Base-by-base conservation (phyloP, 2,329 filamentous ascomycete species). In the Thelonectria blattea region DNA sequence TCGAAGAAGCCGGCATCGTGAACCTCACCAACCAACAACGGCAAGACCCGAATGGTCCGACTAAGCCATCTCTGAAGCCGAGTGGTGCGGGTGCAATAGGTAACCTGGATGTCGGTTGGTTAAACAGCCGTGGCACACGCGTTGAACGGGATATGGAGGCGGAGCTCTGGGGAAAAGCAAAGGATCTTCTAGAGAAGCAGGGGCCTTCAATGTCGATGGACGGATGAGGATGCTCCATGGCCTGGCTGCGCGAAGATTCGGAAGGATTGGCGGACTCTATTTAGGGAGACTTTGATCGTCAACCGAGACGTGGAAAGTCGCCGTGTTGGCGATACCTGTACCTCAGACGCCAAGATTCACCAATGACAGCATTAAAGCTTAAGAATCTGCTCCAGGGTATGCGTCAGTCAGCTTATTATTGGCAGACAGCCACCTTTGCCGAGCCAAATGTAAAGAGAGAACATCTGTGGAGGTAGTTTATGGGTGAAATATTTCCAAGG, bases 51-150 rank as follows among this genome's bases (percentile, higher is more conserved):
- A 72, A 67, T 8, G 68, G 67, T 1, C 73, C 81, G 4, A 77
- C 82, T 22, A 75, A 74, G 45, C 73, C 77, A 12, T 79, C 80
- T 10, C 67, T 86, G 65, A 78, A 86, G 72, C 81, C 87, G 41
- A 79, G 85, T 46, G 85, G 82, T 41, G 76, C 80, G 58, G 85
- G 81, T 20, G 81, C 80, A 68, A 83, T 87, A 34, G 85, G 84
- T 10, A 79, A 78, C 27, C 80, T 97, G 54, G 93, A 97, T 72
- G 89, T 96, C 14, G 93, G 93, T 32, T 94, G 91, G 86, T 77
- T 98, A 69, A 98, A 97, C 73, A 93, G 91, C 70, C 85, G 92
- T 58, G 92, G 91, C 62, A 90, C 91, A 64, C 89, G 89, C 64
- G 91, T 96, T 20, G 91, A 91, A 58, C 86, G 88, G 69, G 90